Evolutionary conservation across 495 filamentous ascomycete species (phyloP).

Genomic region (Amphirosellinia nigrospora): DNA sequence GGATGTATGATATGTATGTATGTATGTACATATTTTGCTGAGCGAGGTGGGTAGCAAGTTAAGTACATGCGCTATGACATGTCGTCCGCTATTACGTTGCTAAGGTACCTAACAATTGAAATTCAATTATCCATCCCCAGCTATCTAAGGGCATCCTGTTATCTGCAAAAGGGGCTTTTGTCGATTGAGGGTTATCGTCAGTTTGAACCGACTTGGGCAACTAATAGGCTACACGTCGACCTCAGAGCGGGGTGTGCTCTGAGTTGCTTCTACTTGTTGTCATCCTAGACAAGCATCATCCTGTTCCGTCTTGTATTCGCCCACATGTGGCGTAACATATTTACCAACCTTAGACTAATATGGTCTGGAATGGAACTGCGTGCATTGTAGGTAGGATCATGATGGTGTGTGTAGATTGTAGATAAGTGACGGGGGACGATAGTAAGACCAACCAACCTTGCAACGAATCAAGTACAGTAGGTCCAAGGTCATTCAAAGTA

Average conservation of each 20-base stretch:
- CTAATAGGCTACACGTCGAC: neutral
- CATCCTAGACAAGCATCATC: neutral
- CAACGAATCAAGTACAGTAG: neutral
- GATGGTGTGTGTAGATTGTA: too few relatives aligned
- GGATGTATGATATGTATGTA: too few relatives aligned
- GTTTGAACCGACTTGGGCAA: neutral
- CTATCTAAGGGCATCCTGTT: neutral
- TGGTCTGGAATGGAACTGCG: neutral
- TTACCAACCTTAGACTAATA: neutral
- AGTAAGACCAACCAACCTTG: too few relatives aligned
- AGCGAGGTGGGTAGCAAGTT: neutral
- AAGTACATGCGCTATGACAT: too few relatives aligned
- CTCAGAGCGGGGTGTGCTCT: slow-evolving; percentile 7
- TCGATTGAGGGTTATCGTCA: slow-evolving; percentile 5
- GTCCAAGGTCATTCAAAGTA: too few relatives aligned
- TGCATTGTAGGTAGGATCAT: neutral
- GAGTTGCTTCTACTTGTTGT: neutral
- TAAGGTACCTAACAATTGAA: neutral
- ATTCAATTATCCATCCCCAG: neutral
- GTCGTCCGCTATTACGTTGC: too few relatives aligned
- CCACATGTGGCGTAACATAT: neutral
- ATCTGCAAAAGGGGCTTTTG: neutral
- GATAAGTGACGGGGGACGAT: too few relatives aligned
- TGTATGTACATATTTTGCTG: too few relatives aligned
- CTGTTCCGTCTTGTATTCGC: neutral